Evolutionary conservation across 2,329 filamentous ascomycete genomes (phyloP), one percentile per base, ranked within the genome.

Genomic region (Microcyclospora tardicrescens): DNA sequence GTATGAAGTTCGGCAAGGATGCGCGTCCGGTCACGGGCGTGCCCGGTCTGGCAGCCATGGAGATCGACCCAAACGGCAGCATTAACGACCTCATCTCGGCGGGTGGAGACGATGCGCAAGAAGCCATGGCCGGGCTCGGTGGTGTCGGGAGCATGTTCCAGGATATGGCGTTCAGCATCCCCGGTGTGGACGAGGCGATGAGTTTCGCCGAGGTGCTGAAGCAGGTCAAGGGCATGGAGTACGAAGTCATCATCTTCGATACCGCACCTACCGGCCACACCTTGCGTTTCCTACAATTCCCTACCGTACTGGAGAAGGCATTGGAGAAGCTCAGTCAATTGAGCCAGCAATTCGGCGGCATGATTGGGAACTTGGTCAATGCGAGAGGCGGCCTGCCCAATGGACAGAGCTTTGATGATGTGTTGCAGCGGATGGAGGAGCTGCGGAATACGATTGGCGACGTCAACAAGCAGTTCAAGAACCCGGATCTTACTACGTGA

Each of bases 1-100:
- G 84, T 51, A 89, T 98, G 65, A 98, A 98, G 68, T 98, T 98
- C 58, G 91, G 91, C 69, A 98, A 98, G 71, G 91, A 98, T 64
- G 91, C 91, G 38, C 79, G 86, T 46, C 77, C 94, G 30, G 73
- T 98, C 48, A 80, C 94, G 52, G 91, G 91, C 51, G 95, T 93
- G 58, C 77, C 80, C 28, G 95, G 95, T 63, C 70, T 98, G 50
- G 93, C 84, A 59, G 91, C 91, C 46, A 98, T 98, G 91, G 91
- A 98, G 66, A 96, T 98, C 54, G 91, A 98, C 58, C 91, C 91
- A 38, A 96, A 94, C 59, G 91, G 89, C 35, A 94, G 85, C 58
- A 94, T 98, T 62, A 91, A 95, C 65, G 91, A 98, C 60, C 67
- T 98, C 40, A 68, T 98, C 46, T 82, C 83, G 9, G 81, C 80